Base-by-base conservation (phyloP, 768 basidiomycete genomes). In the Fibroporia radiculosa region DNA sequence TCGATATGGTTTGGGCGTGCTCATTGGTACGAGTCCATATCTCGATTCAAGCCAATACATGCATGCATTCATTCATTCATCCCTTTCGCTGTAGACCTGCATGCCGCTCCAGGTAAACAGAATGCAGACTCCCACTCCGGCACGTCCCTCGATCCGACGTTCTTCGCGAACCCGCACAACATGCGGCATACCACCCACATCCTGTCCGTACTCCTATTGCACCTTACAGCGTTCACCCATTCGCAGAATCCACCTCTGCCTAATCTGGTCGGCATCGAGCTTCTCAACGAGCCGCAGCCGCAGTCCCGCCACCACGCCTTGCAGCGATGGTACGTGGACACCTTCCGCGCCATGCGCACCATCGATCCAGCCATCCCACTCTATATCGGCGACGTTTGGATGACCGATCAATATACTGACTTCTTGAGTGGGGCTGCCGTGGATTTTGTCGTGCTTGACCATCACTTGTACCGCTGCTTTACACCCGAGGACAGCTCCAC, bases 391-490 rank as follows among this genome's bases (percentile, higher is more conserved):
- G 89, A 93, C 54, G 78, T 80, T 34, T 93, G 88, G 88, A 70
- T 75, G 55, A 71, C 78, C 1, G 73, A 80, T 22, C 65, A 74
- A 43, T 90, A 86, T 52, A 70, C 79, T 13, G 64, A 70, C 7
- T 84, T 74, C 54, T 65, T 79, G 54, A 62, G 62, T 50, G 36
- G 60, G 45, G 10, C 44, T 43, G 31, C 56, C 45, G 23, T 56
- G 20, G 44, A 66, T 45, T 56, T 77, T 23, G 66, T 80, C 16
- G 77, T 82, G 12, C 66, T 90, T 31, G 89, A 92, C 59, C 84
- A 89, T 52, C 89, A 91, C 56, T 71, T 91, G 18, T 92, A 91
- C 56, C 76, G 89, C 20, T 88, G 85, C 61, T 88, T 89, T 60
- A 84, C 84, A 0, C 48, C 59, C 0, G 64, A 64, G 1, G 89